These are phyloP conservation scores for Penicillium crustosum DNA, from an alignment of 2,329 filamentous ascomycete species.

Conservation along the genomic window DNA sequence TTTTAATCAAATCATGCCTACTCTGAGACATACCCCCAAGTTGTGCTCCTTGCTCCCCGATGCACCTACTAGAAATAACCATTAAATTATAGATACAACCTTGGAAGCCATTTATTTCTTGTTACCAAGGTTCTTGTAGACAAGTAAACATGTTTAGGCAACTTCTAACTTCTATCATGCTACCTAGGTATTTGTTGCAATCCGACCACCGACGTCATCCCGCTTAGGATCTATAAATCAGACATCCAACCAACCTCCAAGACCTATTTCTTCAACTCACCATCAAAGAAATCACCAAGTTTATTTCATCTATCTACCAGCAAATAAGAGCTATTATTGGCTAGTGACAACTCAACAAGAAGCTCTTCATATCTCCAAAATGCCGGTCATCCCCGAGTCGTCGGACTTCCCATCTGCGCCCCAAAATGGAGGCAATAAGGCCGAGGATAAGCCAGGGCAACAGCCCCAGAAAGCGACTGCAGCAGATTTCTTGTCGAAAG, in stretches of 20 bases:
- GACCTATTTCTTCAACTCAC: not conserved
- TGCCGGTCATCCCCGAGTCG: slow-evolving; percentile 34
- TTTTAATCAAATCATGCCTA: not conserved
- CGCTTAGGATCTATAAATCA: slow-evolving; percentile 15
- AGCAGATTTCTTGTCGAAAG: slow-evolving; percentile 42
- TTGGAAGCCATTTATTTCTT: not conserved
- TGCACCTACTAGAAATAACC: not conserved
- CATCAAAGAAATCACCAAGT: not conserved
- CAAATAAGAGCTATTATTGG: not conserved
- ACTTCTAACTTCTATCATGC: not conserved
- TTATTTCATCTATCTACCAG: not conserved
- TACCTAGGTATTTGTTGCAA: slow-evolving; percentile 1
- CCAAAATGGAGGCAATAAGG: slow-evolving; percentile 22
- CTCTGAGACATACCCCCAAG: not conserved
- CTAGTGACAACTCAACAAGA: not conserved
- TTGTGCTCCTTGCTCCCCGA: not conserved
- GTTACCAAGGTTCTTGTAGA: not conserved
- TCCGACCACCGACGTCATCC: slow-evolving; percentile 25
- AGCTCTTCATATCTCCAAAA: slow-evolving; percentile 13
- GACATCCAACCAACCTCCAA: not conserved
- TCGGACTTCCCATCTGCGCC: slow-evolving; percentile 25
- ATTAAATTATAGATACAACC: not conserved
- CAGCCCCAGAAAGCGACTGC: slow-evolving; percentile 34
- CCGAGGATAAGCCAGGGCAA: slow-evolving; percentile 33
- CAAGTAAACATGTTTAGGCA: not conserved